Evolutionary conservation across 805 yeast species (phyloP).

Genomic region (Cyberlindnera sargentensis): DNA sequence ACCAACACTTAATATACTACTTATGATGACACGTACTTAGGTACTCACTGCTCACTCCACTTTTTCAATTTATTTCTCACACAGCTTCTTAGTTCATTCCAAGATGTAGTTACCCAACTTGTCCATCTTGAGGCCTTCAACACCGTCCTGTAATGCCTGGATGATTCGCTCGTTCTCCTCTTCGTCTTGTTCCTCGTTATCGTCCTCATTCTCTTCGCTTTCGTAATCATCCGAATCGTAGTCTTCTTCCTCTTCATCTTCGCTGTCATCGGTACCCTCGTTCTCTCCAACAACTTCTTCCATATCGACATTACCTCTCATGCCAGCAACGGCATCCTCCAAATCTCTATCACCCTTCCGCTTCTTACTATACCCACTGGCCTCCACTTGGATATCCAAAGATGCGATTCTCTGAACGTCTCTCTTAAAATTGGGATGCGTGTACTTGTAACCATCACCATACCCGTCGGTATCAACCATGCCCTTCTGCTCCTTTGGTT

Average conservation of each 20-base stretch:
- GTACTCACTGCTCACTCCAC: too few species aligned
- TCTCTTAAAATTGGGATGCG: constrained; percentile 72
- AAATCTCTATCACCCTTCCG: constrained; percentile 54
- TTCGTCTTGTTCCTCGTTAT: constrained; percentile 38
- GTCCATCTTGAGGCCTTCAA: constrained; percentile 66
- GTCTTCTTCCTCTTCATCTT: constrained; percentile 22
- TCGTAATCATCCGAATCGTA: constrained; percentile 34
- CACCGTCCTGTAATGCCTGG: constrained; percentile 60
- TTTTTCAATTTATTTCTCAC: too few species aligned
- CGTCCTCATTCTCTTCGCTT: constrained; percentile 41
- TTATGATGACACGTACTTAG: too few species aligned
- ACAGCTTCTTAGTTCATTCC: constrained; percentile 25
- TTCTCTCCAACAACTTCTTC: constrained; percentile 23
- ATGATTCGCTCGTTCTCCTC: constrained; percentile 52
- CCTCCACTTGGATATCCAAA: constrained; percentile 82
- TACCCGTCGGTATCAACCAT: constrained; percentile 75
- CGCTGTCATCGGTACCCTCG: constrained; percentile 36
- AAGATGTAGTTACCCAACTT: constrained; percentile 75
- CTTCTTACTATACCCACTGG: constrained; percentile 73
- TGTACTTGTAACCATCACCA: constrained; percentile 71
- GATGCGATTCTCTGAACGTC: constrained; percentile 64
- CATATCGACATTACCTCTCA: constrained; percentile 42
- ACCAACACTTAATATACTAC: too few species aligned
- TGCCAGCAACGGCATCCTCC: constrained; percentile 65
- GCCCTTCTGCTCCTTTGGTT: constrained; percentile 57